Conservation (phyloP, 345 rosid genomes). For the Brassica carinata region DNA sequence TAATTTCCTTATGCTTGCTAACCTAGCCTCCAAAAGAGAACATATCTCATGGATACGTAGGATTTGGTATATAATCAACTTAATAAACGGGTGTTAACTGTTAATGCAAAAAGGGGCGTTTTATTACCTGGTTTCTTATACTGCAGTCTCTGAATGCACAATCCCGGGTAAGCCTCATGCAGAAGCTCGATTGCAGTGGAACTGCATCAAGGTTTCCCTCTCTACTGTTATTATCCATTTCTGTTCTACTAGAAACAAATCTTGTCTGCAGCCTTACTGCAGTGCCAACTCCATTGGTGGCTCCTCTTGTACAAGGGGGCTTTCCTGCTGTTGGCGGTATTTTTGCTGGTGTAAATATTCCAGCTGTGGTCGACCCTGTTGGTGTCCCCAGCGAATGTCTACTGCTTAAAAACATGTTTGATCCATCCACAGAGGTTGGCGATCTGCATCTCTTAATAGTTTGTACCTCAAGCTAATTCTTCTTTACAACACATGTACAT, state of each 20-base stretch:
- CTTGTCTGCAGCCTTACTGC: conserved; percentile 45
- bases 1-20: conserved; percentile 27
- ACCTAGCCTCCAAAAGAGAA: conserved; percentile 3
- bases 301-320: conserved; percentile 54
- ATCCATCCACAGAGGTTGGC: conserved; percentile 75
- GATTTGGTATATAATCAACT: conserved; percentile 4
- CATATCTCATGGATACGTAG: conserved; percentile 5
- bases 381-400: conserved; percentile 85
- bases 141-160: conserved; percentile 87
- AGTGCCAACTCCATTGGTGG: conserved; percentile 54
- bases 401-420: conserved; percentile 92
- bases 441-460: not conserved
- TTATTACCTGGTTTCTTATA: conserved; percentile 1
- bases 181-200: conserved; percentile 90
- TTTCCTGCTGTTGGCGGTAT: conserved; percentile 54
- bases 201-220: conserved; percentile 65
- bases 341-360: conserved; percentile 42
- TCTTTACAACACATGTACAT: not conserved
- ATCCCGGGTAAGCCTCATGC: conserved; percentile 87
- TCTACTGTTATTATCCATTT: not conserved
- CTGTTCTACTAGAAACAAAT: conserved; percentile 37
- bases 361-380: conserved; percentile 58
- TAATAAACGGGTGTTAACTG: not conserved
- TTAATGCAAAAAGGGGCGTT: not conserved
- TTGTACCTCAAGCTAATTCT: not conserved